Evolutionary conservation across 2,329 filamentous ascomycete species (phyloP).

Genomic region (Phaeosphaeriaceae sp.): DNA sequence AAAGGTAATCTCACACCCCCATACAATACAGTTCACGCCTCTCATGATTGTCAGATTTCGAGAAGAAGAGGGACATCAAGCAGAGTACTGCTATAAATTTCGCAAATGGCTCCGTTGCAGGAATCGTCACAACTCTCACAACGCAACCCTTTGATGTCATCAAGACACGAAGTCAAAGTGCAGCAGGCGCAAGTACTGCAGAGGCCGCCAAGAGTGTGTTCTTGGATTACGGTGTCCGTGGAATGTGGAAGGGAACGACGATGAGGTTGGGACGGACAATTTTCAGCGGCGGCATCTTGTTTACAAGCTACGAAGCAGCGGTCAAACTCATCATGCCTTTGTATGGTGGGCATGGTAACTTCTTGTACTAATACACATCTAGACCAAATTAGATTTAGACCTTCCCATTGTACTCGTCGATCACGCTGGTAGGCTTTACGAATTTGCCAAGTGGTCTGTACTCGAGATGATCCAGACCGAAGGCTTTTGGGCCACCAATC

Average conservation of each 20-base stretch:
- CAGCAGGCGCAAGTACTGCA: slow-evolving; percentile 63
- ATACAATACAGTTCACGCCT: neutral
- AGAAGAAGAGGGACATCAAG: slow-evolving; percentile 56
- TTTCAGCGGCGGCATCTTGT: slow-evolving; percentile 72
- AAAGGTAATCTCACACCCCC: slow-evolving; percentile 47
- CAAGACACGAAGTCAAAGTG: slow-evolving; percentile 70
- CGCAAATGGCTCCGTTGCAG: slow-evolving; percentile 67
- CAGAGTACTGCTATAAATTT: slow-evolving; percentile 66
- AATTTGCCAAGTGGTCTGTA: slow-evolving; percentile 62
- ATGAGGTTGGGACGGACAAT: slow-evolving; percentile 72
- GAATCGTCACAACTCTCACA: slow-evolving; percentile 65
- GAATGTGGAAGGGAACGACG: slow-evolving; percentile 72
- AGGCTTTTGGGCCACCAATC: slow-evolving; percentile 59
- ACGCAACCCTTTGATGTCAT: slow-evolving; percentile 71
- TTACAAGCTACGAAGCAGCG: slow-evolving; percentile 68
- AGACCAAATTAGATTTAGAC: slow-evolving; percentile 6
- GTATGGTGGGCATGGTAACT: slow-evolving; percentile 31
- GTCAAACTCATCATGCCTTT: slow-evolving; percentile 57
- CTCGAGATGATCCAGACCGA: slow-evolving; percentile 57
- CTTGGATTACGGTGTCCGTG: slow-evolving; percentile 65
- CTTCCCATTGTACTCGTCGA: slow-evolving; percentile 55
- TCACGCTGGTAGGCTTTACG: slow-evolving; percentile 62
- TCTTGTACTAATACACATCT: slow-evolving; percentile 20
- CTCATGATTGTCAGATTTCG: slow-evolving; percentile 53
- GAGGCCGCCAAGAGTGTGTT: slow-evolving; percentile 66